Evolutionary conservation across 768 basidiomycete genomes (phyloP).

Genomic region (Serendipita vermifera): DNA sequence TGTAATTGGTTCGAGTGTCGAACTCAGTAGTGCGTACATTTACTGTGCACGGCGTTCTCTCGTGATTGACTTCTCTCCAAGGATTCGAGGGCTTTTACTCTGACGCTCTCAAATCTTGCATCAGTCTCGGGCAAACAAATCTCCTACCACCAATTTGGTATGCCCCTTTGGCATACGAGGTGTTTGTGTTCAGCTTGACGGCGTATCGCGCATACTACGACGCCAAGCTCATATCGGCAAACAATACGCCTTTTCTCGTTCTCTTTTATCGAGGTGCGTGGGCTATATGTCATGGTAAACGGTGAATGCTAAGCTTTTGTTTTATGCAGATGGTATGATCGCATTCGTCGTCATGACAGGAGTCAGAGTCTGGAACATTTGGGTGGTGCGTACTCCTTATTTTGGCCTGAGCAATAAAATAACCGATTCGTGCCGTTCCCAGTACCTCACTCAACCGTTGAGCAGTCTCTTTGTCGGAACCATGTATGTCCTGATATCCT

Average conservation of each 20-base stretch:
- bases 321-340: background rate
- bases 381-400: constrained; percentile 5
- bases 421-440: too few relatives aligned
- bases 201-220: background rate
- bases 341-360: background rate
- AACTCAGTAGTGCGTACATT: too few relatives aligned
- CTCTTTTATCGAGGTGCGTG: background rate
- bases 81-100: too few relatives aligned
- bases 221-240: background rate
- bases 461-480: too few relatives aligned
- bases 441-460: too few relatives aligned
- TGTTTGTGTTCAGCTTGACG: background rate
- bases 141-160: background rate
- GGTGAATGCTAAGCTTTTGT: background rate
- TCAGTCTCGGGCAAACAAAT: background rate
- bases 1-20: too few relatives aligned
- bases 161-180: background rate
- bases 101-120: too few relatives aligned
- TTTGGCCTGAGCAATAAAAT: too few relatives aligned
- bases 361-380: background rate
- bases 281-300: too few relatives aligned
- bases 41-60: too few relatives aligned
- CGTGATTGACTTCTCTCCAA: too few relatives aligned
- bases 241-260: background rate
- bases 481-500: too few relatives aligned